Evolutionary conservation across 2,329 filamentous ascomycete species (phyloP).

Genomic region (Knufia petricola): DNA sequence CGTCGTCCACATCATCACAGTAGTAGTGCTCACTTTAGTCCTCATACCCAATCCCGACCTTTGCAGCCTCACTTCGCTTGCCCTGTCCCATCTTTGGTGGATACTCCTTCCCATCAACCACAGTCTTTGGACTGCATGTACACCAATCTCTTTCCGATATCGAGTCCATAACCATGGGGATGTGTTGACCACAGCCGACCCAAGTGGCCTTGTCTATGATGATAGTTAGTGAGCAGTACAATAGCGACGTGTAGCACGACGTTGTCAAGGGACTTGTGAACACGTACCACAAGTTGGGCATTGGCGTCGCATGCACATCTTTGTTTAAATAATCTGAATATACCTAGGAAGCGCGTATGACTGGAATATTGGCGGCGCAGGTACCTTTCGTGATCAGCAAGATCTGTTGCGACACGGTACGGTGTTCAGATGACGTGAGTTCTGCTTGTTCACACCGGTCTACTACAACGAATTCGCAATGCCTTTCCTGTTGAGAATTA

Average conservation of each 20-base stretch:
- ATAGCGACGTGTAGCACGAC: too few species aligned
- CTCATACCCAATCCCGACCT: slow-evolving; percentile 3
- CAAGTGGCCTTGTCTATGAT: slow-evolving; percentile 42
- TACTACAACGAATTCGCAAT: too few species aligned
- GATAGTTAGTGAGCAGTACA: slow-evolving; percentile 6
- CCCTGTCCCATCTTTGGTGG: slow-evolving; percentile 41
- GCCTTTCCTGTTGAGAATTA: too few species aligned
- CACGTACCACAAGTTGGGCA: slow-evolving; percentile 6
- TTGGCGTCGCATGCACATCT: slow-evolving; percentile 6
- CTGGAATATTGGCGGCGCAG: too few species aligned
- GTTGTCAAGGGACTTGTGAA: not conserved
- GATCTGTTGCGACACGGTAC: too few species aligned
- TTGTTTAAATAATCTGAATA: not conserved
- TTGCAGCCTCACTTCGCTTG: not conserved
- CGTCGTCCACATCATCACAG: too few species aligned
- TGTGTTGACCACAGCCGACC: slow-evolving; percentile 45
- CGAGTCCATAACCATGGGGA: slow-evolving; percentile 44
- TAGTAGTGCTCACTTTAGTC: not conserved
- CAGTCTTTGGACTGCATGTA: slow-evolving; percentile 45
- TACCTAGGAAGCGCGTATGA: too few species aligned
- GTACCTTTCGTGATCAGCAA: too few species aligned
- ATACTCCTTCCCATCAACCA: slow-evolving; percentile 43
- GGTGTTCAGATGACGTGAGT: too few species aligned
- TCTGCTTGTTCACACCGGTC: too few species aligned
- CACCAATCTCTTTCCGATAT: slow-evolving; percentile 45